Percentiles rank a stretch among this genome's conserved stretches.
Evolutionary conservation across 2,329 filamentous ascomycete species (phyloP).

Genomic region (Epichloe elymi): DNA sequence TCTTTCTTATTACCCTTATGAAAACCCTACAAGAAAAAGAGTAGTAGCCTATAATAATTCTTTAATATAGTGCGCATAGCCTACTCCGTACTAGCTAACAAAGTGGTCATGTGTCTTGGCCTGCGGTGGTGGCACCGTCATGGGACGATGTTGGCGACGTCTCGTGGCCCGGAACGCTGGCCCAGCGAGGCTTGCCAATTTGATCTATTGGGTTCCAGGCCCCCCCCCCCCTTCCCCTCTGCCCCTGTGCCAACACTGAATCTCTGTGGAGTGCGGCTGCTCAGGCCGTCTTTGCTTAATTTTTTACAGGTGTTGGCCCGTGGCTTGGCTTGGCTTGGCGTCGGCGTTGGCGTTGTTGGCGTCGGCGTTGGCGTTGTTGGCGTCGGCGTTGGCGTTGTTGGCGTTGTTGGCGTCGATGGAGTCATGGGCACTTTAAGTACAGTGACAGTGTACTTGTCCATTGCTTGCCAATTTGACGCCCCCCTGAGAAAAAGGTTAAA

Average conservation of each 20-base stretch:
- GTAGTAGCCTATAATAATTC: too few relatives aligned
- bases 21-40: too few relatives aligned
- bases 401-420: background rate
- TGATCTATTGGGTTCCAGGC: too few relatives aligned
- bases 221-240: too few relatives aligned
- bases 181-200: background rate
- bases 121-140: background rate
- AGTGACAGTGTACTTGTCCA: too few relatives aligned
- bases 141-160: background rate
- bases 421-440: background rate
- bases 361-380: too few relatives aligned
- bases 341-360: too few relatives aligned
- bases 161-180: background rate
- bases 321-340: background rate
- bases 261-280: background rate
- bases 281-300: background rate
- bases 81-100: too few relatives aligned
- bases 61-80: too few relatives aligned
- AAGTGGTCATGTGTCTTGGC: background rate
- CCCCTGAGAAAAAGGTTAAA: background rate
- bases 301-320: background rate
- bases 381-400: too few relatives aligned
- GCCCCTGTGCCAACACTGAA: too few relatives aligned
- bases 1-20: too few relatives aligned
- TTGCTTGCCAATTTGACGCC: background rate